Percentiles rank a stretch among this genome's conserved stretches.
These are phyloP conservation scores for Picochlorum sp. DNA, from an alignment of 139 green algal genomes.

Conservation along the genomic window DNA sequence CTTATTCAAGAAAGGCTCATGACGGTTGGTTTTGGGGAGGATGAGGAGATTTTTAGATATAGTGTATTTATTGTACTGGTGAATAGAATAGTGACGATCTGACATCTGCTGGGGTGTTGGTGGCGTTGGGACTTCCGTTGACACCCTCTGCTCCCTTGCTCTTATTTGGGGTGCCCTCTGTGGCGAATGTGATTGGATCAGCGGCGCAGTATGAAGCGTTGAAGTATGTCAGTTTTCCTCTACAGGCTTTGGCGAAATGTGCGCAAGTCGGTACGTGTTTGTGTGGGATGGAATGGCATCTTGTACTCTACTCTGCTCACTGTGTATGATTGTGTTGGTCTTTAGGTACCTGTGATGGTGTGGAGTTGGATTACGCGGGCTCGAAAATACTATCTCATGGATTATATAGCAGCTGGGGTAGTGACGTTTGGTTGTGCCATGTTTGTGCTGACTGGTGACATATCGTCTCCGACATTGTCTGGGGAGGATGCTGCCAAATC, in stretches of 20 bases:
- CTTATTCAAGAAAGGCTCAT: constrained; percentile 33
- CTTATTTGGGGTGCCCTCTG: constrained; percentile 53
- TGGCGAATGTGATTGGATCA: constrained; percentile 91
- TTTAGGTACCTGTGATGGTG: constrained; percentile 29
- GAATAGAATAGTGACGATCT: constrained; percentile 76
- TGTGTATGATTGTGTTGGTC: neutral
- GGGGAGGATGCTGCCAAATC: neutral
- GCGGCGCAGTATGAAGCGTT: constrained; percentile 97
- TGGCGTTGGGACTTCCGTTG: constrained; percentile 21
- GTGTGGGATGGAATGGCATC: neutral
- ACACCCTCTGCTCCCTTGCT: constrained; percentile 46
- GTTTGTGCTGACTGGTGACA: constrained; percentile 20
- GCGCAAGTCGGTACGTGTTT: constrained; percentile 80
- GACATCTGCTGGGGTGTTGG: constrained; percentile 41
- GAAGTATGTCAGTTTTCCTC: constrained; percentile 90
- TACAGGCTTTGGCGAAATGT: constrained; percentile 91
- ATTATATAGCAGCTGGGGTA: constrained; percentile 7
- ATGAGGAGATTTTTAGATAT: constrained; percentile 30
- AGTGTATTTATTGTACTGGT: constrained; percentile 90
- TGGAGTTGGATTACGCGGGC: constrained; percentile 20
- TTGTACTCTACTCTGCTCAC: neutral
- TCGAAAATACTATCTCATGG: constrained; percentile 1
- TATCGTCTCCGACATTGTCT: neutral
- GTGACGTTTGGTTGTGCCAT: constrained; percentile 12
- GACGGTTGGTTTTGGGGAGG: constrained; percentile 20